Base-by-base conservation (phyloP, 2,329 filamentous ascomycete species). In the Plenodomus tracheiphilus region DNA sequence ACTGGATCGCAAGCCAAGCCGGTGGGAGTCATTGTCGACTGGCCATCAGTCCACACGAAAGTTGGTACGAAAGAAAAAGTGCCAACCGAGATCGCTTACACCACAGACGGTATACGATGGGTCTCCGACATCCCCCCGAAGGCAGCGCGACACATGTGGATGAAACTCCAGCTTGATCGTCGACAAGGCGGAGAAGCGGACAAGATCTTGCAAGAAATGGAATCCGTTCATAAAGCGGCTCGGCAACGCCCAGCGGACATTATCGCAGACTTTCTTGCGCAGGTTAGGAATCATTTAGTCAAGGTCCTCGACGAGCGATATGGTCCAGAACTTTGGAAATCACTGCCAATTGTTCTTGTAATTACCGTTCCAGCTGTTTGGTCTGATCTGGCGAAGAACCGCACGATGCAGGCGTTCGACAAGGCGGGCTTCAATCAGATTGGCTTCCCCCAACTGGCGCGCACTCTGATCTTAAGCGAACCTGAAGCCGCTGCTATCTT, bases 31-130 rank as follows among this genome's bases (percentile, higher is more conserved):
- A 47, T 70, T 16, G 44, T 54, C 2, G 48, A 60, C 18, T 70
- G 63, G 64, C 63, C 65, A 0, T 49, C 59, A 0, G 18, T 32
- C 0, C 49, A 61, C 20, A 49, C 46, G 0, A 55, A 47, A 43
- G 50, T 60, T 10, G 59, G 50, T 0, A 64, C 62, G 2, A 63
- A 54, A 21, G 58, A 67, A 46, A 67, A 68, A 34, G 59, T 60
- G 0, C 62, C 61, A 0, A 55, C 49, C 7, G 62, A 64, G 34
- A 58, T 66, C 8, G 49, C 60, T 6, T 35, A 35, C 32, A 35
- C 32, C 13, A 17, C 6, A n/a, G 2, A 40, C 19, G 38, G 21
- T 16, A 25, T 16, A 17, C 19, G 5, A 13, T 40, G 38, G 38
- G 38, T 18, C 15, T 40, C 38, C 15, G n/a, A 37, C 1, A 56